A percentile compares a stretch with the other conserved stretches of the same genome.
phyloP scores from a whole-genome alignment of 352 stramenopile species.

The Globisporangium echinulatum region DNA sequence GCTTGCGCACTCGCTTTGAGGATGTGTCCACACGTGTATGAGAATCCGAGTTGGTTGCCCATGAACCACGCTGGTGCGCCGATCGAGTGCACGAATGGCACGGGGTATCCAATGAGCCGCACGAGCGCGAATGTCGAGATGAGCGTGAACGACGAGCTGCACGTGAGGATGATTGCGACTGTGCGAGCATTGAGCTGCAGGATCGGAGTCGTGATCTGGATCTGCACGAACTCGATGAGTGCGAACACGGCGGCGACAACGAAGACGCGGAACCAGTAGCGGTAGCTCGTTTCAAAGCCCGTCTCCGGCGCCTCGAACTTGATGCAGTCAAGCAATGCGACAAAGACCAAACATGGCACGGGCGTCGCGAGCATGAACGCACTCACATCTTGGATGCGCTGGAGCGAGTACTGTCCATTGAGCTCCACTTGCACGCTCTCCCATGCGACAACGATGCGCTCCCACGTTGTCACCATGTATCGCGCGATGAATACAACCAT shows the following conservation, averaged over 20 bases:
- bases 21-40: conserved; percentile 7
- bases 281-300: background rate
- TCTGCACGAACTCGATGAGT: background rate
- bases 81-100: conserved; percentile 27
- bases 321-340: conserved; percentile 2
- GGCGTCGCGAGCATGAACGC: background rate
- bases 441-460: background rate
- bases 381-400: background rate
- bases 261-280: background rate
- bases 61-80: background rate
- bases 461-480: background rate
- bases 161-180: background rate
- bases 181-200: background rate
- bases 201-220: background rate
- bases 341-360: background rate
- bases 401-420: conserved; percentile 4
- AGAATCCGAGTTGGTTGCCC: conserved; percentile 10
- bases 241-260: background rate
- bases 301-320: background rate
- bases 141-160: background rate
- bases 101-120: conserved; percentile 16
- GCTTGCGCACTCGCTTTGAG: conserved; percentile 5
- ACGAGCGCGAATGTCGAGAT: background rate
- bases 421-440: conserved; percentile 6
- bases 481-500: too few species aligned